Evolutionary conservation across 495 filamentous ascomycete genomes (phyloP).

Genomic region (Hypoxylon lienhwacheense): DNA sequence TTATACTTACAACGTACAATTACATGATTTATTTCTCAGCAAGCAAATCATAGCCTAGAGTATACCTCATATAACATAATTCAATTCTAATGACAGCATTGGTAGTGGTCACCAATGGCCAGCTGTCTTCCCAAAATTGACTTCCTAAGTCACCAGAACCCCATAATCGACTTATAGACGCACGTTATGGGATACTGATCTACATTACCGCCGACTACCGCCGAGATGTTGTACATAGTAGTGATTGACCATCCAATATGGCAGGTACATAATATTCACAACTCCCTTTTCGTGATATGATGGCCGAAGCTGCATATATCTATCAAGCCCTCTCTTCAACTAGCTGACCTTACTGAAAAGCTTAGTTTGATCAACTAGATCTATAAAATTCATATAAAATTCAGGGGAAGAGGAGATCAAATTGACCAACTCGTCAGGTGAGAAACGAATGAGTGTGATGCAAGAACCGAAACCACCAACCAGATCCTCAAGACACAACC

Average conservation of each 20-base stretch:
- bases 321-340: not conserved
- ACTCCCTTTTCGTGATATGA: not conserved
- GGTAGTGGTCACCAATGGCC: not conserved
- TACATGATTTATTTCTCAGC: too few species aligned
- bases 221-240: slow-evolving; percentile 16
- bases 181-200: slow-evolving; percentile 8
- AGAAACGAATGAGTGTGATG: slow-evolving; percentile 14
- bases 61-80: not conserved
- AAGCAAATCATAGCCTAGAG: too few species aligned
- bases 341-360: not conserved
- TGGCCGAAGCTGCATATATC: slow-evolving; percentile 1
- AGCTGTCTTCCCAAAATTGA: slow-evolving; percentile 11
- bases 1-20: too few species aligned
- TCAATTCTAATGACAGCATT: slow-evolving; percentile 9
- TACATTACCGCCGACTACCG: slow-evolving; percentile 22
- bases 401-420: slow-evolving; percentile 27
- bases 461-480: slow-evolving; percentile 22
- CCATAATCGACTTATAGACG: not conserved
- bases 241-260: slow-evolving; percentile 22
- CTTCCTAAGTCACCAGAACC: not conserved
- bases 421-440: slow-evolving; percentile 23
- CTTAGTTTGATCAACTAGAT: not conserved
- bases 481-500: slow-evolving; percentile 21
- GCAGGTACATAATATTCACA: slow-evolving; percentile 9
- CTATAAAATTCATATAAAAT: too few species aligned